Evolutionary conservation across 192 early-diverging fungal genomes (phyloP).

Genomic region (Endogone sp.): DNA sequence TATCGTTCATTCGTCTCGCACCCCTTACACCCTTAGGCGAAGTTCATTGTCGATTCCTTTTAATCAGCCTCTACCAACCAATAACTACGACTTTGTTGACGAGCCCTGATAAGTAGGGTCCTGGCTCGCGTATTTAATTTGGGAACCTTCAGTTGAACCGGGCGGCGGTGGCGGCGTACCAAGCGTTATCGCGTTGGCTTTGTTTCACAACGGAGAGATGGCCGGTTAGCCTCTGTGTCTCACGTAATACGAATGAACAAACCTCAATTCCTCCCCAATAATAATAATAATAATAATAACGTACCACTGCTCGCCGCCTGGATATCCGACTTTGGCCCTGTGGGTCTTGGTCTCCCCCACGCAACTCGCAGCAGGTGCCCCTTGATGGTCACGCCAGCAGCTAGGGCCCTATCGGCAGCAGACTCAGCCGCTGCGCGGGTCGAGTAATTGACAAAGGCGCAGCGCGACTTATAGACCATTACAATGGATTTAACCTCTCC

Average conservation of each 20-base stretch:
- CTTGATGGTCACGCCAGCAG: slow-evolving; percentile 68
- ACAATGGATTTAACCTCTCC: slow-evolving; percentile 90
- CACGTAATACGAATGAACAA: no score
- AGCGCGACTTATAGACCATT: slow-evolving; percentile 71
- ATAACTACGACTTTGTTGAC: no score
- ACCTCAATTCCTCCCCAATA: background rate
- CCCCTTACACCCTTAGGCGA: no score
- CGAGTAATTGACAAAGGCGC: slow-evolving; percentile 90
- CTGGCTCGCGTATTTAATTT: slow-evolving; percentile 46
- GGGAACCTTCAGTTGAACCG: slow-evolving; percentile 5
- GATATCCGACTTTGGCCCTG: slow-evolving; percentile 61
- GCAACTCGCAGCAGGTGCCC: slow-evolving; percentile 68
- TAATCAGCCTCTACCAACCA: no score
- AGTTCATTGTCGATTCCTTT: no score
- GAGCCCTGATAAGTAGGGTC: slow-evolving; percentile 53
- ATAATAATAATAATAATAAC: slow-evolving; percentile 6
- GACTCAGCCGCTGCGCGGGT: slow-evolving; percentile 79
- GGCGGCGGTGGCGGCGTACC: slow-evolving; percentile 17
- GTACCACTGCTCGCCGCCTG: slow-evolving; percentile 16
- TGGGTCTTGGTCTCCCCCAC: slow-evolving; percentile 78
- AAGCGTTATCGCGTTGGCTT: slow-evolving; percentile 3
- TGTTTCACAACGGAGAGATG: slow-evolving; percentile 1
- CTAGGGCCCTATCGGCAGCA: slow-evolving; percentile 64
- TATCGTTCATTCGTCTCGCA: no score
- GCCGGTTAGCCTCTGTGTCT: background rate